Evolutionary conservation across 129 eudicot species (phyloP), one percentile per base, ranked within the genome.

Genomic region (Flaveria trinervia): DNA sequence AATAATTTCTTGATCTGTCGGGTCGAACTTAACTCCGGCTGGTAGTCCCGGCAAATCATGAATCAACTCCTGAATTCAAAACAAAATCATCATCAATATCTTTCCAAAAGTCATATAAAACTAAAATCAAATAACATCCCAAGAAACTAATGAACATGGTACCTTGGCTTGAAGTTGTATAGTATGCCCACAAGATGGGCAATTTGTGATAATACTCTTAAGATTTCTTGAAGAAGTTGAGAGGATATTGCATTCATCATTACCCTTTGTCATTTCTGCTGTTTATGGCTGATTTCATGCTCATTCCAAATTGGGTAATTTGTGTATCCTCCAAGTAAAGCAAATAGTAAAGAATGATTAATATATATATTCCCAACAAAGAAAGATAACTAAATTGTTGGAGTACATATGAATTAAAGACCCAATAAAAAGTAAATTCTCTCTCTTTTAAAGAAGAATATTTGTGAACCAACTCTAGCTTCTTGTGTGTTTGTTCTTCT

Each of bases 1-100:
- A 36, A 94, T 79, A 12, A 94, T 91, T 73, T 88, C 98, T 85
- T 88, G 88, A 72, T 94, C 98, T 1, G 93, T 83, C 45, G 98
- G 98, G 76, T 94, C 98, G 54, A 94, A 94, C 80, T 89, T 94
- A 74, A 94, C 98, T 79, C 98, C 98, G 2, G 98, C 96, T 12
- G 98, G 98, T 77, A 94, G 67, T 44, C 96, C 98, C 1, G 97
- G 96, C 73, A 91, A 89, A 83, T 86, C 86, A 52, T 91, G 89
- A 69, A 93, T 78, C 75, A 87, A 86, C 3, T 68, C 81, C 88
- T 88, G 52, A 48, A 76, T 33, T 3, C 33, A 11, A 20, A 50
- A 54, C 61, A 8, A 13, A 43, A 48, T 44, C 2, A 39, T 39
- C 14, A 30, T 67, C 67, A 46, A 48, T n/a, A 48, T n/a, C 26